Conservation (phyloP, 305 asterid species). For the Fraxinus latifolia region DNA sequence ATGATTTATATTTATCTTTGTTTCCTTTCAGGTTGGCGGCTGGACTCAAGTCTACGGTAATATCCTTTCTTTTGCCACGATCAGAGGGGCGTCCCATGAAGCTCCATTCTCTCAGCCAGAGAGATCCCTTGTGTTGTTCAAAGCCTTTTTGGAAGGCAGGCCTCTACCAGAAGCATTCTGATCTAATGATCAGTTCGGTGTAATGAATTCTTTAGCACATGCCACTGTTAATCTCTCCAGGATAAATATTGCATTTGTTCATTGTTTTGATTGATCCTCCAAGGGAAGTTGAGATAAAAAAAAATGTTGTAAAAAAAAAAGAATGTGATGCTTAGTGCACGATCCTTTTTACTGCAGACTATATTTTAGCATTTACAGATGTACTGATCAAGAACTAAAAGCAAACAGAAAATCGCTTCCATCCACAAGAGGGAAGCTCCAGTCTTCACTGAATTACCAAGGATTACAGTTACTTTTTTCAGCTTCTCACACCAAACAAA, state of each 20-base stretch:
- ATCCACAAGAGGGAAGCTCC: background rate
- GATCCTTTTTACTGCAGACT: background rate
- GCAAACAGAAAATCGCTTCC: background rate
- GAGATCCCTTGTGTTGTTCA: constrained; percentile 67
- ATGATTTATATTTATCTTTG: background rate
- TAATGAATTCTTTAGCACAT: background rate
- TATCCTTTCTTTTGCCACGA: constrained; percentile 64
- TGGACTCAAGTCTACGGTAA: constrained; percentile 72
- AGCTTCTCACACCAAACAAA: background rate
- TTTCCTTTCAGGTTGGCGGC: constrained; percentile 65
- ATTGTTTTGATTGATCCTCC: background rate
- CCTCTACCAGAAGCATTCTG: constrained; percentile 62
- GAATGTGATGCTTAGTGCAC: background rate
- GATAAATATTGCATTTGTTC: background rate
- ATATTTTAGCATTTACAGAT: background rate
- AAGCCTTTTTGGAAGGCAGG: constrained; percentile 59
- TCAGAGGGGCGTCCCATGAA: constrained; percentile 81
- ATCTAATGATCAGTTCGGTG: background rate
- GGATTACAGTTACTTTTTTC: background rate
- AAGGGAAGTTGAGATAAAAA: background rate
- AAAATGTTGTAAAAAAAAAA: background rate
- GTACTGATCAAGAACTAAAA: background rate
- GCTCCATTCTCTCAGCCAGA: constrained; percentile 85
- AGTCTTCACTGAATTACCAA: background rate
- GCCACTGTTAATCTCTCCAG: background rate